Percentiles rank a stretch among this genome's conserved stretches.
phyloP scores from a whole-genome alignment of 352 stramenopile genomes.

The Phytophthora brassicae region DNA sequence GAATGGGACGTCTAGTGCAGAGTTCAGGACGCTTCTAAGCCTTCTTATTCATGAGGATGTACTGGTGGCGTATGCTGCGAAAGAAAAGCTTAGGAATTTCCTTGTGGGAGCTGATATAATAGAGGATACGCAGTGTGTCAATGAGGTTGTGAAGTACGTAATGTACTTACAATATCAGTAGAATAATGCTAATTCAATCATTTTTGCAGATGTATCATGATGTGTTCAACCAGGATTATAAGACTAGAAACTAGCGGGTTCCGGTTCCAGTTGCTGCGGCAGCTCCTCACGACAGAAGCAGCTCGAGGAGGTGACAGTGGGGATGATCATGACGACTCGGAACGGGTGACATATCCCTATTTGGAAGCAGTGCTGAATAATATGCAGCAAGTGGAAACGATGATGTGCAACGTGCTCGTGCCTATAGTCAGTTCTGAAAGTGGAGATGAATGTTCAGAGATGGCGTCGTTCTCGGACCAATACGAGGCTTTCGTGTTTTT shows the following conservation, averaged over 20 bases:
- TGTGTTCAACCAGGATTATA: neutral
- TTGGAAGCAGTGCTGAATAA: constrained; percentile 18
- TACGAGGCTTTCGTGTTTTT: constrained; percentile 42
- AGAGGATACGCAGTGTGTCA: neutral
- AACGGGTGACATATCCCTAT: constrained; percentile 9
- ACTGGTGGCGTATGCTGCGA: constrained; percentile 44
- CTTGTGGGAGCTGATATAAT: neutral
- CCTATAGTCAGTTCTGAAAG: neutral
- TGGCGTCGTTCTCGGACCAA: constrained; percentile 23
- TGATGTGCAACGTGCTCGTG: constrained; percentile 19
- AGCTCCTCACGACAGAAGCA: constrained; percentile 32
- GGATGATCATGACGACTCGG: neutral
- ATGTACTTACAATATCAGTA: neutral
- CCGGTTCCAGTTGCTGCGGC: constrained; percentile 52
- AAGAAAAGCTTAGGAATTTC: constrained; percentile 36
- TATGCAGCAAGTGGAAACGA: constrained; percentile 4
- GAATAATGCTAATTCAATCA: constrained; percentile 4
- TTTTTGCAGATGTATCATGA: constrained; percentile 13
- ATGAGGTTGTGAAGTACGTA: constrained; percentile 29
- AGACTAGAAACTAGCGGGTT: constrained; percentile 32
- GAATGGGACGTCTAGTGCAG: neutral
- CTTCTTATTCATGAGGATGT: constrained; percentile 38
- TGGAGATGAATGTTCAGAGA: neutral
- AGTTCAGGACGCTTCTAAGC: constrained; percentile 19
- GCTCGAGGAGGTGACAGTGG: neutral